These are phyloP conservation scores for Protomyces inouyei DNA, from an alignment of 1,139 yeast genomes.

Conservation along the genomic window DNA sequence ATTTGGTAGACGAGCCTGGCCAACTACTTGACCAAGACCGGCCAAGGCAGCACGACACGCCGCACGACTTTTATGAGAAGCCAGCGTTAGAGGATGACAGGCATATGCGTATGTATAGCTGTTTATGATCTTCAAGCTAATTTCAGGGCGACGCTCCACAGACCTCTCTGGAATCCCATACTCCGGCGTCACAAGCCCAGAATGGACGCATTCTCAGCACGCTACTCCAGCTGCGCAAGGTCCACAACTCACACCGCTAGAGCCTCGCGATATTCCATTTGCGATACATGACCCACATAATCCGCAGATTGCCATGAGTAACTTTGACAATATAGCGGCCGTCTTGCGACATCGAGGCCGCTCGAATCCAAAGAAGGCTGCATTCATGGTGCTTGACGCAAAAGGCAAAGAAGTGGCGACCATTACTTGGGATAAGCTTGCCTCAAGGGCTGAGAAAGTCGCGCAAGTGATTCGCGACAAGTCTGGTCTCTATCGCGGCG, in stretches of 20 bases:
- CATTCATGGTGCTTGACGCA: slow-evolving; percentile 65
- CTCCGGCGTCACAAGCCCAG: background rate
- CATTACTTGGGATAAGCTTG: slow-evolving; percentile 87
- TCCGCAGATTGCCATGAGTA: slow-evolving; percentile 32
- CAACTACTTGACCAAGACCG: background rate
- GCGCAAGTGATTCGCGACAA: slow-evolving; percentile 82
- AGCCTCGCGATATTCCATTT: slow-evolving; percentile 44
- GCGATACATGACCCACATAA: slow-evolving; percentile 37
- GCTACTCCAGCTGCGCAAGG: slow-evolving; percentile 7
- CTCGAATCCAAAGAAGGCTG: slow-evolving; percentile 60
- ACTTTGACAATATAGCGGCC: slow-evolving; percentile 59
- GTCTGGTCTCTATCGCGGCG: slow-evolving; percentile 68
- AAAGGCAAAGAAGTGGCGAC: slow-evolving; percentile 74
- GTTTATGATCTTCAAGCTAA: background rate
- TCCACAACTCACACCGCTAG: slow-evolving; percentile 34
- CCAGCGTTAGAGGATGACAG: background rate
- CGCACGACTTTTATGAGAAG: background rate
- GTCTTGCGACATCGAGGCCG: slow-evolving; percentile 70
- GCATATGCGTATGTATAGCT: background rate
- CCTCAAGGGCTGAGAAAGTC: slow-evolving; percentile 74
- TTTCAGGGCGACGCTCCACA: background rate
- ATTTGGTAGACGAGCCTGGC: background rate
- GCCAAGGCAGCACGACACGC: background rate
- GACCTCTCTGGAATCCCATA: background rate
- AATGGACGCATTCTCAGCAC: background rate